A percentile compares a stretch with the other conserved stretches of the same genome.
phyloP scores from a whole-genome alignment of 2,329 filamentous ascomycete species.

The Trichoderma atrobrunneum region DNA sequence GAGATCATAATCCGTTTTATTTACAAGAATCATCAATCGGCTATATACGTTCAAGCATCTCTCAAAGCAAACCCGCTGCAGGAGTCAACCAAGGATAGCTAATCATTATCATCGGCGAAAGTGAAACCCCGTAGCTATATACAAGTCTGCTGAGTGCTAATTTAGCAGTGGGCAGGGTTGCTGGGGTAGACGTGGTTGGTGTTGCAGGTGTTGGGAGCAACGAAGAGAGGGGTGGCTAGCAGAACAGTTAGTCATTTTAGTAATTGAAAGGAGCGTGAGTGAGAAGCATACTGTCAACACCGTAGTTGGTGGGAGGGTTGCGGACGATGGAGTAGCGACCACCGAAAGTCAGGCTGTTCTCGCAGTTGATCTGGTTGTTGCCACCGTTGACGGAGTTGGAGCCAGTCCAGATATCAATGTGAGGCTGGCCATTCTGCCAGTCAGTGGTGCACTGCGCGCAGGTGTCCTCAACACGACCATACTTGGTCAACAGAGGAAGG shows the following conservation, averaged over 20 bases:
- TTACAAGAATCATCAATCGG: not conserved
- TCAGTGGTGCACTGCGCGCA: constrained; percentile 23
- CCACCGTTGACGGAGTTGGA: constrained; percentile 22
- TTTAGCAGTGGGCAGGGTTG: constrained; percentile 25
- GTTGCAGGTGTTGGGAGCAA: constrained; percentile 25
- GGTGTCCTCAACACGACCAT: constrained; percentile 23
- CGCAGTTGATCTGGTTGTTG: constrained; percentile 25
- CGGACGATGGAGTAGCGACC: constrained; percentile 25
- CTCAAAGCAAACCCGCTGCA: not conserved
- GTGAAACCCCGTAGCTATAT: not conserved
- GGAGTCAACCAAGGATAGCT: not conserved
- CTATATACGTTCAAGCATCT: constrained; percentile 5
- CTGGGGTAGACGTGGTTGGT: constrained; percentile 24
- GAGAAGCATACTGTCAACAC: constrained; percentile 22
- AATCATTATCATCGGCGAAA: constrained; percentile 1
- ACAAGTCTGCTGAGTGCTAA: not conserved
- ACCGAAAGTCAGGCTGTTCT: constrained; percentile 23
- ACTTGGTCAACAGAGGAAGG: constrained; percentile 25
- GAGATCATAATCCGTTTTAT: not conserved
- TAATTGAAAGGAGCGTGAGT: not conserved
- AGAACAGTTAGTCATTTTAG: not conserved
- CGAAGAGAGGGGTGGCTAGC: constrained; percentile 23
- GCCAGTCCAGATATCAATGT: constrained; percentile 26
- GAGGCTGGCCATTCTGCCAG: constrained; percentile 21
- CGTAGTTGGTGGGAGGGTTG: constrained; percentile 25